Evolutionary conservation across 179 eudicot genomes (phyloP).

Genomic region (Sideroxylon spinosum): DNA sequence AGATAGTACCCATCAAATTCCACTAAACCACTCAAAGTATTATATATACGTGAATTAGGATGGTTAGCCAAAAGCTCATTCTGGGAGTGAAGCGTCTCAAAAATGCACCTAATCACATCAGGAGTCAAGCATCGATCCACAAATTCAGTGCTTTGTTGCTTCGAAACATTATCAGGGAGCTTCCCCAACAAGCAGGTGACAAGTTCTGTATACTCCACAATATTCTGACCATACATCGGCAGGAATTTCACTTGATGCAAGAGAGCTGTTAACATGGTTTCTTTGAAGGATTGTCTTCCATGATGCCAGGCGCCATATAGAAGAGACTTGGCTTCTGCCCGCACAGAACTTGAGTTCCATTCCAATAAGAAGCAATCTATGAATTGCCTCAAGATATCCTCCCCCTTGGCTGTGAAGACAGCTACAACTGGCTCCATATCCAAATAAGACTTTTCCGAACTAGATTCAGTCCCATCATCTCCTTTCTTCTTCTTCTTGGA

Average conservation of each 20-base stretch:
- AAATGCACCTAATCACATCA: slow-evolving; percentile 83
- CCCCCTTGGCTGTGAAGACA: slow-evolving; percentile 65
- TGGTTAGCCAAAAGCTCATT: slow-evolving; percentile 97
- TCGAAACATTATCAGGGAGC: slow-evolving; percentile 61
- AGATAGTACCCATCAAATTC: slow-evolving; percentile 99
- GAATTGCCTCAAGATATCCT: slow-evolving; percentile 71
- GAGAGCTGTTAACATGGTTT: slow-evolving; percentile 60
- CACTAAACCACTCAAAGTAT: slow-evolving; percentile 92
- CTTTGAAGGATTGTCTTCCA: slow-evolving; percentile 80
- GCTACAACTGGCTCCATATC: slow-evolving; percentile 92
- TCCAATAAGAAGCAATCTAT: slow-evolving; percentile 86
- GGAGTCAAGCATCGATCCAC: slow-evolving; percentile 79
- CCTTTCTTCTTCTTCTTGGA: slow-evolving; percentile 97
- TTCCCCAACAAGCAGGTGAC: slow-evolving; percentile 73
- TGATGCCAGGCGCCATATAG: slow-evolving; percentile 93
- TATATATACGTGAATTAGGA: slow-evolving; percentile 96
- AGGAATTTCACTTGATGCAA: slow-evolving; percentile 67
- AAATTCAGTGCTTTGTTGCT: slow-evolving; percentile 65
- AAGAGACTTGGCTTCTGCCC: slow-evolving; percentile 82
- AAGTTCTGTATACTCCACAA: slow-evolving; percentile 77
- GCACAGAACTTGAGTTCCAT: slow-evolving; percentile 96
- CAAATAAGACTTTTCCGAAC: slow-evolving; percentile 71
- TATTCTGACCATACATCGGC: slow-evolving; percentile 97
- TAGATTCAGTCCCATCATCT: slow-evolving; percentile 79
- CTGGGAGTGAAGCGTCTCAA: slow-evolving; percentile 86